These are phyloP conservation scores for Fusarium mundagurra DNA, from an alignment of 2,329 filamentous ascomycete species.

Conservation along the genomic window DNA sequence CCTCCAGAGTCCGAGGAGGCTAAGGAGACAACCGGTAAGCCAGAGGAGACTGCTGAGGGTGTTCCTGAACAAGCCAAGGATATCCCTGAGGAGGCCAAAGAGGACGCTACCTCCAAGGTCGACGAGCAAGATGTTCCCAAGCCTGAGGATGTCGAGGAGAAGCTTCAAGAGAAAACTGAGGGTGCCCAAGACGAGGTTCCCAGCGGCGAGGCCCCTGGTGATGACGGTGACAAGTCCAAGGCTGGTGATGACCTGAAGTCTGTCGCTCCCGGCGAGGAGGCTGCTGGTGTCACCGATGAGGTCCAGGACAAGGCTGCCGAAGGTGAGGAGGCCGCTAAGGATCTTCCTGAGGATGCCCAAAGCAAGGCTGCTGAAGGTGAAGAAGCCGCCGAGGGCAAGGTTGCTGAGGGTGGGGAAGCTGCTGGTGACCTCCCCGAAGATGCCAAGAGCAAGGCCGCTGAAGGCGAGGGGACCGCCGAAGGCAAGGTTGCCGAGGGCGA, in stretches of 20 bases:
- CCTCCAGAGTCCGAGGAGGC: conserved; percentile 23
- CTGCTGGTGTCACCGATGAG: conserved; percentile 42
- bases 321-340: conserved; percentile 6
- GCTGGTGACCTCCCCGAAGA: conserved; percentile 1
- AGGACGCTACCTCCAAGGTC: conserved; percentile 25
- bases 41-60: conserved; percentile 32
- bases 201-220: neutral
- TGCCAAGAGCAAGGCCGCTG: neutral
- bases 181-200: conserved; percentile 37
- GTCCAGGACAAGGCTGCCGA: conserved; percentile 30
- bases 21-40: conserved; percentile 22
- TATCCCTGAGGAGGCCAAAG: conserved; percentile 24
- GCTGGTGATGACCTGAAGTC: conserved; percentile 52
- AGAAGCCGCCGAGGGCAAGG: conserved; percentile 9
- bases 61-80: conserved; percentile 20
- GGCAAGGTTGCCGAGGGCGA: neutral
- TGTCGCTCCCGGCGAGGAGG: conserved; percentile 49
- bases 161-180: conserved; percentile 27
- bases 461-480: neutral
- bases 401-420: neutral
- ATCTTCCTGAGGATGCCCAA: conserved; percentile 5
- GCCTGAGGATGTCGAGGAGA: conserved; percentile 17
- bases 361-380: conserved; percentile 40
- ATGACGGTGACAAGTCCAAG: conserved; percentile 30
- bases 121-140: conserved; percentile 29